Evolutionary conservation across 192 early-diverging fungal species (phyloP), one percentile per base, ranked within the genome.

Genomic region (Gryganskiella cystojenkinii): DNA sequence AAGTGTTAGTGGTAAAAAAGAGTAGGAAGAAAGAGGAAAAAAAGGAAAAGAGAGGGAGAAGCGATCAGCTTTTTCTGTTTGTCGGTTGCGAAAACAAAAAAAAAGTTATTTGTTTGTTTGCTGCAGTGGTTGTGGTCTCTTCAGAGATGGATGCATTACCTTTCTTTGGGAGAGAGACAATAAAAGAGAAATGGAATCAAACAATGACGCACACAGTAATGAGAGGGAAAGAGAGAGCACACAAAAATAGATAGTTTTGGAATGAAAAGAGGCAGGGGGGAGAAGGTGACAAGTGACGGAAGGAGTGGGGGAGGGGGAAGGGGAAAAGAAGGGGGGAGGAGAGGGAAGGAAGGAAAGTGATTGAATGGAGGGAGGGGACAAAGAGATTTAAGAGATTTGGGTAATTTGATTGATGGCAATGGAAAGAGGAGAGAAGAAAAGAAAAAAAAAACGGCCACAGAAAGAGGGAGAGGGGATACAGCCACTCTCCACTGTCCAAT

Each of bases 391-490:
- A n/a, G 53, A 46, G 22, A 47, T 45, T 37, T 4, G 19, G 33
- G 27, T n/a, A 10, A 25, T 22, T 40, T 4, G 49, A 49, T 4
- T 20, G 46, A 27, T 14, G 14, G 25, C 4, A 28, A 46, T 17
- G 15, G 13, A 45, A 46, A 45, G 17, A 31, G 13, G 14, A 19
- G 14, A 60, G 14, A 20, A 0, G 34, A 10, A 19, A 22, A 31
- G n/a, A 35, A 4, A 4, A 20, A 22, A 56, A 35, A n/a, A 56
- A 56, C 25, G 30, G 51, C 13, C 13, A 37, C 0, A 35, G 33
- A 35, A 35, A n/a, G n/a, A 56, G 33, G 7, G 54, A 20, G 55
- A 33, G 35, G 55, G 33, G 52, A 54, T 54, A n/a, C n/a, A n/a
- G n/a, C n/a, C n/a, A n/a, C n/a, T n/a, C n/a, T n/a, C n/a, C n/a